These are phyloP conservation scores for Spongiforma sp. DNA, from an alignment of 1,284 basidiomycete genomes.

Conservation along the genomic window DNA sequence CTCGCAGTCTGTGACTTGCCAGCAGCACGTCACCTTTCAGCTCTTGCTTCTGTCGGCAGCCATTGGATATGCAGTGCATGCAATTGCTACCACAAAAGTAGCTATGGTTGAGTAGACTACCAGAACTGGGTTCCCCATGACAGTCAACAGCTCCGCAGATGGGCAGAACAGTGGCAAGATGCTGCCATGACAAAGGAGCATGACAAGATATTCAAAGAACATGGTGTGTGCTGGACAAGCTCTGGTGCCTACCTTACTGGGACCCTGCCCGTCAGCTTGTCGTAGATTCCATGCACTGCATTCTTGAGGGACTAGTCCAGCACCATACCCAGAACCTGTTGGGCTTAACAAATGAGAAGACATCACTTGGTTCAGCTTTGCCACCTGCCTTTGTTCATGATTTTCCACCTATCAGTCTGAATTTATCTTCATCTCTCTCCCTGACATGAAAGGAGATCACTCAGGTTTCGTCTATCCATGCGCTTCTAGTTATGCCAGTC, in stretches of 20 bases:
- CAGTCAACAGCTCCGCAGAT: not conserved
- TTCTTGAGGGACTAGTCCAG: conserved; percentile 18
- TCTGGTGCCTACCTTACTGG: conserved; percentile 27
- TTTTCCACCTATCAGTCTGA: no score
- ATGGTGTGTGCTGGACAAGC: not conserved
- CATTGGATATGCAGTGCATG: conserved; percentile 12
- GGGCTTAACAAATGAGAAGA: no score
- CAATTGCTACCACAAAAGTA: conserved; percentile 15
- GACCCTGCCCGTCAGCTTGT: conserved; percentile 19
- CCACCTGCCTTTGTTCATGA: no score
- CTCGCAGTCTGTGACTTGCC: conserved; percentile 15
- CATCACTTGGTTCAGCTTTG: no score
- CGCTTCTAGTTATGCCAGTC: not conserved
- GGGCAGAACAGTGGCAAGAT: not conserved
- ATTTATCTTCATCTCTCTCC: not conserved
- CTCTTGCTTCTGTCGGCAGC: not conserved
- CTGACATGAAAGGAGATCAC: not conserved
- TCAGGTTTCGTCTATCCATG: not conserved
- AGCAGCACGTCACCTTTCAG: conserved; percentile 9
- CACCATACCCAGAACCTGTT: conserved; percentile 1
- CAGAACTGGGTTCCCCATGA: not conserved
- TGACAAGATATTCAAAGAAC: not conserved
- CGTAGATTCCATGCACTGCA: conserved; percentile 24
- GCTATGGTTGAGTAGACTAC: not conserved
- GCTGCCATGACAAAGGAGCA: not conserved